Conservation (phyloP, 106 monocot genomes). For the Dendrobium chrysotoxum region DNA sequence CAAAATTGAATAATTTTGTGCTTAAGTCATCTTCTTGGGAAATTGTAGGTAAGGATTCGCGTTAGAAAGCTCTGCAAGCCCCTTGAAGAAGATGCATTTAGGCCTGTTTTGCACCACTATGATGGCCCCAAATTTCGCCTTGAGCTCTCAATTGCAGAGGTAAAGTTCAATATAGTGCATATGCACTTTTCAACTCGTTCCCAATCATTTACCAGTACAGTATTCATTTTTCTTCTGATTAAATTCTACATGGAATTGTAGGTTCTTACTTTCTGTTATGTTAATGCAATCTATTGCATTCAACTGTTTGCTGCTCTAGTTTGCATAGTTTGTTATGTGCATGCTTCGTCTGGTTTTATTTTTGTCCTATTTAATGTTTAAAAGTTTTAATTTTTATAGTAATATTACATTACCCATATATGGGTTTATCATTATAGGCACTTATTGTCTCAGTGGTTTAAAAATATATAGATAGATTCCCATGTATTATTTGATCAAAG, state of each 20-base stretch:
- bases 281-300: too few species aligned
- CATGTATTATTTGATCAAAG: too few species aligned
- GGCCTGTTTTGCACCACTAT: constrained; percentile 60
- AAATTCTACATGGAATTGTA: background rate
- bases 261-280: too few species aligned
- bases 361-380: too few species aligned
- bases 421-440: too few species aligned
- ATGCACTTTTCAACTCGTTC: background rate
- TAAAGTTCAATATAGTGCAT: background rate
- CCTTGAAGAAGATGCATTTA: constrained; percentile 54
- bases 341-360: too few species aligned
- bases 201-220: background rate
- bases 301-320: too few species aligned
- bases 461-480: too few species aligned
- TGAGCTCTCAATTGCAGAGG: constrained; percentile 56
- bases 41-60: constrained; percentile 44
- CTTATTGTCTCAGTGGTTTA: too few species aligned
- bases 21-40: background rate
- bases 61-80: constrained; percentile 46
- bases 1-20: background rate
- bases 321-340: too few species aligned
- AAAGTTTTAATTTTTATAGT: too few species aligned
- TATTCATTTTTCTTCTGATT: background rate
- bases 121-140: constrained; percentile 68
- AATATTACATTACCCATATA: too few species aligned